Conservation (phyloP, 495 filamentous ascomycete genomes). For the Jackrogersella minutella region DNA sequence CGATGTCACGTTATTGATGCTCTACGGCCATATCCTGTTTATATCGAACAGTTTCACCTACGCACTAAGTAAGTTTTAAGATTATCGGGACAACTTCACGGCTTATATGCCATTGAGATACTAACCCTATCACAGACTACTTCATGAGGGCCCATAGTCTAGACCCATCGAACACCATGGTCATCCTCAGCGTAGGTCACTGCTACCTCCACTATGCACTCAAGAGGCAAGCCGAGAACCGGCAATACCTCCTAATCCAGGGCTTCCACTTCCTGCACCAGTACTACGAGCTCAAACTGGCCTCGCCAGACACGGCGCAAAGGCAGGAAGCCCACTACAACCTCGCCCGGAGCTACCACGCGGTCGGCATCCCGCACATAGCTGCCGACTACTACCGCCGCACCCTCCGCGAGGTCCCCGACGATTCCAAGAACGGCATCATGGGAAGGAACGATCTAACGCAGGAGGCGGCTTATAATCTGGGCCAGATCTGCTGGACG, state of each 20-base stretch:
- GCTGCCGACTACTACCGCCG: constrained; percentile 77
- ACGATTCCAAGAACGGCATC: constrained; percentile 32
- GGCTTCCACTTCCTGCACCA: constrained; percentile 80
- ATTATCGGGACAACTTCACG: background rate
- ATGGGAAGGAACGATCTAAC: constrained; percentile 66
- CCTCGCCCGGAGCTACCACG: constrained; percentile 79
- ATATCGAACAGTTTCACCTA: constrained; percentile 78
- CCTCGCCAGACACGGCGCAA: constrained; percentile 52
- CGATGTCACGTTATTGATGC: constrained; percentile 74
- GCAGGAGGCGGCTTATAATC: constrained; percentile 72
- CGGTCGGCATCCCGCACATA: constrained; percentile 78
- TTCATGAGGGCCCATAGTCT: constrained; percentile 86
- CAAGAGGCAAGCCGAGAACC: constrained; percentile 87
- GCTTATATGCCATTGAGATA: background rate
- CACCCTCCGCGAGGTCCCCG: constrained; percentile 34
- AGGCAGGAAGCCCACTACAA: constrained; percentile 91
- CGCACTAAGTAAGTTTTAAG: constrained; percentile 68
- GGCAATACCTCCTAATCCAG: constrained; percentile 85
- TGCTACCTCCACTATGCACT: constrained; percentile 85
- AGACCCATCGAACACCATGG: constrained; percentile 75
- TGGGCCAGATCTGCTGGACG: constrained; percentile 72
- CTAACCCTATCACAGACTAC: constrained; percentile 63
- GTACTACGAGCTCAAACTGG: constrained; percentile 69
- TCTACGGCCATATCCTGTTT: constrained; percentile 89
- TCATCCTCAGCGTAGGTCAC: constrained; percentile 76